phyloP scores from a whole-genome alignment of 1,284 basidiomycete genomes.

The Irpex lacteus region DNA sequence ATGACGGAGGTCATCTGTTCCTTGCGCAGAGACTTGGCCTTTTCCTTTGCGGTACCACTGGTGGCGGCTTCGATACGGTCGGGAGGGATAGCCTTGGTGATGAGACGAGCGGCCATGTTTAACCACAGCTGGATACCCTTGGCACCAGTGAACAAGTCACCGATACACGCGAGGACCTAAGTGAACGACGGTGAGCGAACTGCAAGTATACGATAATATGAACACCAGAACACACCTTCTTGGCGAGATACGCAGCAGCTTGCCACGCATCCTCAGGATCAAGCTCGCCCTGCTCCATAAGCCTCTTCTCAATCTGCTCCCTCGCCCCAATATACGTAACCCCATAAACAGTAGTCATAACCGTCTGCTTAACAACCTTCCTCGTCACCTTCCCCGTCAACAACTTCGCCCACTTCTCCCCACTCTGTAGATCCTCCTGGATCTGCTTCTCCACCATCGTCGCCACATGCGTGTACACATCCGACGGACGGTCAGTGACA shows the following conservation, averaged over 20 bases:
- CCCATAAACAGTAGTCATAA: conserved; percentile 99
- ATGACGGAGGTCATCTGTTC: conserved; percentile 97
- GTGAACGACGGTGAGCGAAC: conserved; percentile 6
- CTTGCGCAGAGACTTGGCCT: conserved; percentile 52
- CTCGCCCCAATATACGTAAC: conserved; percentile 96
- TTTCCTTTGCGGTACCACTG: conserved; percentile 13
- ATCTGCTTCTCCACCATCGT: conserved; percentile 69
- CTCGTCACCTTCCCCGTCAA: conserved; percentile 82
- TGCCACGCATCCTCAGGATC: conserved; percentile 71
- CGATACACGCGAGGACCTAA: conserved; percentile 80
- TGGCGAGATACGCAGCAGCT: conserved; percentile 83
- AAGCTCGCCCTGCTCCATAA: conserved; percentile 77
- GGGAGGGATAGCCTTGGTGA: conserved; percentile 84
- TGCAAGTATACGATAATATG: neutral
- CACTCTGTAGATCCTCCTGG: conserved; percentile 46
- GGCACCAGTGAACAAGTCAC: conserved; percentile 91
- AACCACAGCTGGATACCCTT: conserved; percentile 93
- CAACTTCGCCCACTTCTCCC: conserved; percentile 56
- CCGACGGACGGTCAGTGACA: conserved; percentile 84
- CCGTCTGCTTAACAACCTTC: conserved; percentile 99
- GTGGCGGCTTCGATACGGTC: conserved; percentile 64
- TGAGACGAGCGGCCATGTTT: conserved; percentile 77
- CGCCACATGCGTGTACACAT: conserved; percentile 97
- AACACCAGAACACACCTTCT: conserved; percentile 45
- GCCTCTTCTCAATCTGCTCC: conserved; percentile 91